Evolutionary conservation across 139 green algal genomes (phyloP).

Genomic region (Cymbomonas tetramitiformis): DNA sequence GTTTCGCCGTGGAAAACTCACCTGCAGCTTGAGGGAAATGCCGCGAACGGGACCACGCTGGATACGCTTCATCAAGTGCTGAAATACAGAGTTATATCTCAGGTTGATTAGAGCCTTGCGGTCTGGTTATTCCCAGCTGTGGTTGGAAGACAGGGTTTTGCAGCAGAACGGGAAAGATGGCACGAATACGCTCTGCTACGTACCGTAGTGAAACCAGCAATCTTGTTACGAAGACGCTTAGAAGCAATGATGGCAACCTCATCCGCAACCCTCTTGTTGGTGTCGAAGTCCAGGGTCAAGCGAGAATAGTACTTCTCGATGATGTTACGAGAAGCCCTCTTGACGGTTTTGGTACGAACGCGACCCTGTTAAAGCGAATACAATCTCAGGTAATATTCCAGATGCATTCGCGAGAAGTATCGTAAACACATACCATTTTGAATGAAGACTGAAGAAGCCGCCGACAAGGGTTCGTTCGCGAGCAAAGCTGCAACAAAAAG

Average conservation of each 20-base stretch:
- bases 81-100: conserved; percentile 23
- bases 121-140: too few relatives aligned
- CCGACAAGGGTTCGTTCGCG: too few relatives aligned
- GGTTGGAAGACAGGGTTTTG: too few relatives aligned
- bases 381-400: too few relatives aligned
- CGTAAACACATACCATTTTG: too few relatives aligned
- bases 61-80: conserved; percentile 99
- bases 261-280: conserved; percentile 88
- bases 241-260: conserved; percentile 89
- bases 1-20: too few relatives aligned
- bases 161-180: neutral
- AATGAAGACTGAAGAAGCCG: too few relatives aligned
- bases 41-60: conserved; percentile 90
- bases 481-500: too few relatives aligned
- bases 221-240: conserved; percentile 96
- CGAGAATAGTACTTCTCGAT: conserved; percentile 99
- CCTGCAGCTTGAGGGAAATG: conserved; percentile 99
- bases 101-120: too few relatives aligned
- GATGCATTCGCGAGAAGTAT: too few relatives aligned
- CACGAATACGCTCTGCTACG: neutral
- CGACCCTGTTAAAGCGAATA: too few relatives aligned
- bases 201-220: conserved; percentile 97
- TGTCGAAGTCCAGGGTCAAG: conserved; percentile 86
- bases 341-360: conserved; percentile 98
- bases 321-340: conserved; percentile 87